Conservation (phyloP, 164 flowering plant species). For the Vitis labrusca region DNA sequence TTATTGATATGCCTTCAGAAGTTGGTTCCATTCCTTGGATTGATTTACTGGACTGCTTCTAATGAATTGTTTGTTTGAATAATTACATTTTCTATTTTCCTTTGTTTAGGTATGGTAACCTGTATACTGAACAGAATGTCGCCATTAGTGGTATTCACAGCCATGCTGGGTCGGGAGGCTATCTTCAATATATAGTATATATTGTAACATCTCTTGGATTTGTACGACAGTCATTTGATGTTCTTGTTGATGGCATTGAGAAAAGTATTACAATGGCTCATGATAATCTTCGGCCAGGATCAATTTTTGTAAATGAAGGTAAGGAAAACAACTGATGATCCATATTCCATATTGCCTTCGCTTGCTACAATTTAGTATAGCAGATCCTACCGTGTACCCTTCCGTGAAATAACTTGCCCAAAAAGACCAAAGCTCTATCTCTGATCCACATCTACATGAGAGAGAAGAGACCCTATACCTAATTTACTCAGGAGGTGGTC, state of each 20-base stretch:
- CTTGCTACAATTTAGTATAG: neutral
- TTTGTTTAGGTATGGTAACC: conserved; percentile 70
- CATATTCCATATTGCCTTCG: neutral
- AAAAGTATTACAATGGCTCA: conserved; percentile 88
- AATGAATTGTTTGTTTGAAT: neutral
- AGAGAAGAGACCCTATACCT: too few relatives aligned
- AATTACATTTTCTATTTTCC: neutral
- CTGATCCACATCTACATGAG: too few relatives aligned
- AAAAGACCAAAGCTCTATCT: too few relatives aligned
- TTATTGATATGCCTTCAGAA: too few relatives aligned
- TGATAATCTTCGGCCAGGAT: conserved; percentile 88
- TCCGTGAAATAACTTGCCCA: too few relatives aligned
- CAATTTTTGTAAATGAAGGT: conserved; percentile 88
- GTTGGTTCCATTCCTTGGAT: too few relatives aligned
- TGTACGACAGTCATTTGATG: conserved; percentile 98
- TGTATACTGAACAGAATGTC: conserved; percentile 86
- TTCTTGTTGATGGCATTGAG: conserved; percentile 92
- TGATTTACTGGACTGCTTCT: neutral
- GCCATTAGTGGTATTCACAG: conserved; percentile 98
- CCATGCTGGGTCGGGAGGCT: conserved; percentile 98
- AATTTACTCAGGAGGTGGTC: too few relatives aligned
- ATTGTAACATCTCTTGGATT: conserved; percentile 95
- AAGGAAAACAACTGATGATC: neutral
- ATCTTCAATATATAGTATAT: conserved; percentile 91
- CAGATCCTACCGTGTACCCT: neutral